Evolutionary conservation across 768 basidiomycete genomes (phyloP), one percentile per base, ranked within the genome.

Genomic region (Naematelia encephala): DNA sequence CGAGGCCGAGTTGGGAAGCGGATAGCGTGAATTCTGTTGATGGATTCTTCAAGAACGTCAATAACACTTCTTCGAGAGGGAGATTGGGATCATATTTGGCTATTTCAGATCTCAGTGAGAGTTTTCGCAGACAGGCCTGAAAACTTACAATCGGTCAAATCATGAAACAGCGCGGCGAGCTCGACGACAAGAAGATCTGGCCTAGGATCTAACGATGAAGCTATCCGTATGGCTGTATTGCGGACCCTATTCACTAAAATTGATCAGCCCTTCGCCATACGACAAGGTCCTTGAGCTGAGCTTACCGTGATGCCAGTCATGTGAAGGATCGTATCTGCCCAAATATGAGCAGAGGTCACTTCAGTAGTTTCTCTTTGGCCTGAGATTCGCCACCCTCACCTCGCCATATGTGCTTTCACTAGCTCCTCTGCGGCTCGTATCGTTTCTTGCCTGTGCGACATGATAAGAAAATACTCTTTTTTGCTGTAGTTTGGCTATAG

Each of bases 131-230:
- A n/a, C n/a, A n/a, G n/a, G n/a, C n/a, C n/a, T n/a, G n/a, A n/a
- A n/a, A 4, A 46, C 56, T 16, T 54, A 62, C 63, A 77, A 79
- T 23, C 83, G 83, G 88, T 56, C 79, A 91, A 82, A 75, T 94
- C 91, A 69, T 93, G 91, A 46, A 93, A 83, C 39, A 94, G 82
- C n/a, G 91, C 87, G 27, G 88, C 87, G 48, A 93, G 79, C 75
- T 93, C 91, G 22, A 93, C 83, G 4, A 85, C 82, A 21, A 92
- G 78, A 1, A 91, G 76, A 78, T 93, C 89, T 1, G 85, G 85
- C 43, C 77, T 77, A 12, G 78, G 73, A 1, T 50, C 19, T 14
- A 79, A 27, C 1, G 81, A 78, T 14, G 78, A 78, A 11, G 89
- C 90, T 42, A 93, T 80, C 5, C 81, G 75, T 25, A 93, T 67